Conservation (phyloP, 108 stramenopile species). For the Bacterosira constricta region DNA sequence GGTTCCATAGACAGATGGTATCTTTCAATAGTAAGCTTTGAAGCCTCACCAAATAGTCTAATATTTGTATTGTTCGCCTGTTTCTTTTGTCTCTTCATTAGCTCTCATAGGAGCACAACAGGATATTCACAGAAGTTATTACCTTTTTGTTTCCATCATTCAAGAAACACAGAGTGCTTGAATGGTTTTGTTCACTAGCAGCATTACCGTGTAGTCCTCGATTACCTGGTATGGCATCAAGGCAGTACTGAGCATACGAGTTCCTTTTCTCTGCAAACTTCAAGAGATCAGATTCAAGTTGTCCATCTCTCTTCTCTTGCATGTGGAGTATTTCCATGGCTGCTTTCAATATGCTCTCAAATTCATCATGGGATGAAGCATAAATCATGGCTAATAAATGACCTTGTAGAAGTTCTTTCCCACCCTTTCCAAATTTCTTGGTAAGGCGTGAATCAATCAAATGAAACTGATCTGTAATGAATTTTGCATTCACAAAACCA, state of each 20-base stretch:
- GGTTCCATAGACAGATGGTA: too few species aligned
- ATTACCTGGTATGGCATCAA: not conserved
- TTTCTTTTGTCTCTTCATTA: too few species aligned
- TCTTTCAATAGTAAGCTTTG: too few species aligned
- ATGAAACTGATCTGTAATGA: not conserved
- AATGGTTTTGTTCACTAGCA: not conserved
- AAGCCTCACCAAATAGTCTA: too few species aligned
- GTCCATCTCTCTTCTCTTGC: too few species aligned
- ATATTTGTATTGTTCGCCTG: too few species aligned
- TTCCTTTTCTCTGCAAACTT: not conserved
- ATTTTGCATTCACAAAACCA: constrained; percentile 7
- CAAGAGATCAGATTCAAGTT: too few species aligned
- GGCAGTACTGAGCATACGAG: not conserved
- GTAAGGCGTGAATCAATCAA: not conserved
- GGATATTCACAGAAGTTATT: constrained; percentile 11
- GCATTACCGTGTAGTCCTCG: not conserved
- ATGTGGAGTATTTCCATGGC: too few species aligned
- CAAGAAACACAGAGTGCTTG: constrained; percentile 1
- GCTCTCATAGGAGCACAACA: too few species aligned
- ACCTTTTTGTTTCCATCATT: constrained; percentile 2
- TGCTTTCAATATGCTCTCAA: too few species aligned
- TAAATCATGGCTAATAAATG: constrained; percentile 2
- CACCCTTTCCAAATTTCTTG: constrained; percentile 4
- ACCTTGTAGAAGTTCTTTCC: not conserved
- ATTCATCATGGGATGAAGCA: not conserved